phyloP scores from a whole-genome alignment of 2,329 filamentous ascomycete genomes.

The Aspergillus floridensis region DNA sequence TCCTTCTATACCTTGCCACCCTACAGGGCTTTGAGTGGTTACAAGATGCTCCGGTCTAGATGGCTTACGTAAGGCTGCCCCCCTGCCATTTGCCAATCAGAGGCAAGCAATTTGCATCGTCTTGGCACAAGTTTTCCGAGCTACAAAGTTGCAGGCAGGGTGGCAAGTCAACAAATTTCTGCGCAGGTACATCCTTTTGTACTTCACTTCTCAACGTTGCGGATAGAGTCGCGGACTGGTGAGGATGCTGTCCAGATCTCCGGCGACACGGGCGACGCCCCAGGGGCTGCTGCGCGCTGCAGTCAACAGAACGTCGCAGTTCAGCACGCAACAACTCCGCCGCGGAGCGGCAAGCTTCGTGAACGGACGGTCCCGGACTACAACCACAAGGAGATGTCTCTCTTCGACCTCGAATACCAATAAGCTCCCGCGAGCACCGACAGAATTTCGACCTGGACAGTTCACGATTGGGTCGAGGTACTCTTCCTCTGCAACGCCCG shows the following conservation, averaged over 20 bases:
- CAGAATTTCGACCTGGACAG: neutral
- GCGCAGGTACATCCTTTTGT: slow-evolving; percentile 7
- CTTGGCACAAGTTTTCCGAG: slow-evolving; percentile 33
- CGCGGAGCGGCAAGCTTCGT: slow-evolving; percentile 23
- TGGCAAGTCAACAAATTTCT: slow-evolving; percentile 1
- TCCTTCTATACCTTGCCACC: too few relatives aligned
- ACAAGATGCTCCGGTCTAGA: neutral
- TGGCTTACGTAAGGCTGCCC: neutral
- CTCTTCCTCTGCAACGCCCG: slow-evolving; percentile 22
- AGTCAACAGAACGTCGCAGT: slow-evolving; percentile 18
- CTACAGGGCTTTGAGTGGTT: too few relatives aligned
- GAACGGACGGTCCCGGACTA: slow-evolving; percentile 18
- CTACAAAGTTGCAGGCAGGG: slow-evolving; percentile 10
- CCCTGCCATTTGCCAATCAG: slow-evolving; percentile 26
- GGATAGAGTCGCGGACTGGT: slow-evolving; percentile 9
- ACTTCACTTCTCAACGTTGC: slow-evolving; percentile 3
- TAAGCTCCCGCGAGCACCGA: neutral
- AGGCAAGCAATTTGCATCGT: slow-evolving; percentile 22
- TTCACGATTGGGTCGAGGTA: slow-evolving; percentile 20
- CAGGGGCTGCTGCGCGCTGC: slow-evolving; percentile 26
- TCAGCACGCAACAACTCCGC: slow-evolving; percentile 25
- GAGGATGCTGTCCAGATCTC: slow-evolving; percentile 37
- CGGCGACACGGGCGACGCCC: slow-evolving; percentile 29
- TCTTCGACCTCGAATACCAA: slow-evolving; percentile 1
- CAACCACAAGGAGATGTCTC: slow-evolving; percentile 10